Conservation (phyloP, 2,329 filamentous ascomycete species). For the Hypomyces perniciosus region DNA sequence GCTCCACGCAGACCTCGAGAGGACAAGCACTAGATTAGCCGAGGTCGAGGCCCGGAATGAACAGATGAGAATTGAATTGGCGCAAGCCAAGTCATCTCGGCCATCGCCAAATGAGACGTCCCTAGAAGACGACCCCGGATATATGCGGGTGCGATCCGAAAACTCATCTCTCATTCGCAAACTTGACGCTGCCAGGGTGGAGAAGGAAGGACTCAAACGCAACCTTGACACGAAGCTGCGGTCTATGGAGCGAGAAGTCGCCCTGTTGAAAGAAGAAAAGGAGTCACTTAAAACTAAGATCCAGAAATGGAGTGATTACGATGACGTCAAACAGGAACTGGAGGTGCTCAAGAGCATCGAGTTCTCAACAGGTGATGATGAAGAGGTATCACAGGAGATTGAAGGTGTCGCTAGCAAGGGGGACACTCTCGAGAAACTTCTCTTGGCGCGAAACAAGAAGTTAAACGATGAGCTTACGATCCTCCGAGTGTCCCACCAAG, state of each 20-base stretch:
- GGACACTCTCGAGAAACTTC: conserved; percentile 82
- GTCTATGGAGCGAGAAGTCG: conserved; percentile 71
- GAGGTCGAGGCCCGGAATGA: conserved; percentile 94
- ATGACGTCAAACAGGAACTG: conserved; percentile 91
- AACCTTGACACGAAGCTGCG: conserved; percentile 70
- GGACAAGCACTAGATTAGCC: conserved; percentile 77
- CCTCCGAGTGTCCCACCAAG: conserved; percentile 87
- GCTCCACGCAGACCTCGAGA: conserved; percentile 83
- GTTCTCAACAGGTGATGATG: conserved; percentile 85
- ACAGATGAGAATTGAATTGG: conserved; percentile 82
- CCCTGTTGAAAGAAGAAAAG: conserved; percentile 70
- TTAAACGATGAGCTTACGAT: conserved; percentile 89
- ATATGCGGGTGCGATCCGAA: conserved; percentile 82
- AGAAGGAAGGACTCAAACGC: conserved; percentile 75
- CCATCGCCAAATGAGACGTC: conserved; percentile 54
- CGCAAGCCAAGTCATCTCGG: conserved; percentile 70
- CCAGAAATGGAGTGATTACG: conserved; percentile 87
- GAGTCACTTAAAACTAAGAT: conserved; percentile 75
- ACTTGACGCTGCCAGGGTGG: conserved; percentile 74
- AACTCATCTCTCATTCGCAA: conserved; percentile 89
- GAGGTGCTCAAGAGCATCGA: conserved; percentile 98
- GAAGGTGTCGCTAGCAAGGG: conserved; percentile 44
- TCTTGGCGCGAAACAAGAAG: conserved; percentile 94
- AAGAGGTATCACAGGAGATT: conserved; percentile 47
- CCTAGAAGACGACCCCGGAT: conserved; percentile 83